Percentiles rank a stretch among this genome's conserved stretches.
Conservation (phyloP, 495 filamentous ascomycete genomes). For the Hypoxylon lenormandii region DNA sequence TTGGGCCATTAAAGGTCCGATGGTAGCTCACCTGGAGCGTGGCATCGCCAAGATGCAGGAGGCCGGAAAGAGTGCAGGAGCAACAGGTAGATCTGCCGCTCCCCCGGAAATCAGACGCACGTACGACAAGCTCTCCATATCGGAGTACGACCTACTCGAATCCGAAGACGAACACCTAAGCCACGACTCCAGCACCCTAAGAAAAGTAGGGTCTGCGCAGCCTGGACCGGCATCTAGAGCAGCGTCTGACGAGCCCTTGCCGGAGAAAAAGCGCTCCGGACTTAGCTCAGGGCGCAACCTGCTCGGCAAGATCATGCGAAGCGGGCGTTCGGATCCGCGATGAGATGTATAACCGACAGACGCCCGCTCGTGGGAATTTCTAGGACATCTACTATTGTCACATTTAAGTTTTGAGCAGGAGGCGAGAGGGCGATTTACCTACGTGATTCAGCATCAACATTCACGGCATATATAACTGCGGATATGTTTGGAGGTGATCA, state of each 20-base stretch:
- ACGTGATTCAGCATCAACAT: background rate
- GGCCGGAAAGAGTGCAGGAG: constrained; percentile 25
- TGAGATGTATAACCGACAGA: constrained; percentile 7
- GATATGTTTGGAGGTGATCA: background rate
- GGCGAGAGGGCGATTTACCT: too few relatives aligned
- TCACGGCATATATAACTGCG: background rate
- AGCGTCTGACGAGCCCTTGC: constrained; percentile 9
- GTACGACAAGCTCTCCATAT: constrained; percentile 37
- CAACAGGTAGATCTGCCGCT: constrained; percentile 17
- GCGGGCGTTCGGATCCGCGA: constrained; percentile 32
- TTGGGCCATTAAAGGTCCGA: constrained; percentile 32
- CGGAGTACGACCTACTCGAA: constrained; percentile 44
- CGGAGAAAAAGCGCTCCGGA: constrained; percentile 34
- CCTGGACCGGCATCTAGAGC: constrained; percentile 4
- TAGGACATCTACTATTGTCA: background rate
- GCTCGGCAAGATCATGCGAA: constrained; percentile 40
- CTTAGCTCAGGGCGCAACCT: constrained; percentile 24
- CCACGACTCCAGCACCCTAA: constrained; percentile 13
- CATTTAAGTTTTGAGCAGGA: background rate
- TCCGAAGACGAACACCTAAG: constrained; percentile 43
- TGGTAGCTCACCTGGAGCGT: constrained; percentile 41
- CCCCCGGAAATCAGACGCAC: constrained; percentile 45
- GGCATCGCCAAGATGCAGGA: constrained; percentile 46
- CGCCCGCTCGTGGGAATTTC: background rate
- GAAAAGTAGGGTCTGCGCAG: constrained; percentile 12